A percentile compares a stretch with the other conserved stretches of the same genome.
Conservation (phyloP, 192 early-diverging fungal genomes). For the Backusella circina region DNA sequence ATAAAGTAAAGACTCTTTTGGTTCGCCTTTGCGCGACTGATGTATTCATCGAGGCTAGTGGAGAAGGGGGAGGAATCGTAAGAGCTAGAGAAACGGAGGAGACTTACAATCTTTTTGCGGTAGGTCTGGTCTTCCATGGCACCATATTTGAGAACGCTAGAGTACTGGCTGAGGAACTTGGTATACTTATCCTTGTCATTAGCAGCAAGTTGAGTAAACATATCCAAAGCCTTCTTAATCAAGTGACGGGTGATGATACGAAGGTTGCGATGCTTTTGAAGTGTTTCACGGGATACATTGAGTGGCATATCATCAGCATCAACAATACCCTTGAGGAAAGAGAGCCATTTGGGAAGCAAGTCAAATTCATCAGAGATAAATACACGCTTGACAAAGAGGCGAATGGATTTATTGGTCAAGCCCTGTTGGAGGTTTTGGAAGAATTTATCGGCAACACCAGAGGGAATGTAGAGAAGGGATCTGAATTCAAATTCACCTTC, state of each 20-base stretch:
- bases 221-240: slow-evolving; percentile 86
- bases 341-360: slow-evolving; percentile 87
- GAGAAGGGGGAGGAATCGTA: slow-evolving; percentile 36
- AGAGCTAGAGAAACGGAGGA: slow-evolving; percentile 82
- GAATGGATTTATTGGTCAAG: slow-evolving; percentile 55
- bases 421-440: slow-evolving; percentile 44
- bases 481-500: slow-evolving; percentile 94
- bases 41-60: slow-evolving; percentile 71
- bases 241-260: slow-evolving; percentile 84
- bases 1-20: slow-evolving; percentile 91
- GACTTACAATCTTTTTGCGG: slow-evolving; percentile 70
- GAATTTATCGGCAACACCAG: slow-evolving; percentile 51
- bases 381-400: slow-evolving; percentile 93
- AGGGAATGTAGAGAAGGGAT: slow-evolving; percentile 83
- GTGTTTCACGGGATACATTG: slow-evolving; percentile 95
- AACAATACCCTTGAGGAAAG: slow-evolving; percentile 91
- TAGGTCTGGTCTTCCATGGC: slow-evolving; percentile 78
- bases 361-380: slow-evolving; percentile 96
- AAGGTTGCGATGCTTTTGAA: slow-evolving; percentile 84
- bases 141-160: slow-evolving; percentile 80
- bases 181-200: slow-evolving; percentile 62
- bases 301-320: slow-evolving; percentile 98
- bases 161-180: slow-evolving; percentile 73
- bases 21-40: slow-evolving; percentile 82
- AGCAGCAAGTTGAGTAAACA: slow-evolving; percentile 68